Percentiles rank a stretch among this genome's conserved stretches.
phyloP scores from a whole-genome alignment of 176 grass and related monocot genomes.

The Luzula sylvatica region DNA sequence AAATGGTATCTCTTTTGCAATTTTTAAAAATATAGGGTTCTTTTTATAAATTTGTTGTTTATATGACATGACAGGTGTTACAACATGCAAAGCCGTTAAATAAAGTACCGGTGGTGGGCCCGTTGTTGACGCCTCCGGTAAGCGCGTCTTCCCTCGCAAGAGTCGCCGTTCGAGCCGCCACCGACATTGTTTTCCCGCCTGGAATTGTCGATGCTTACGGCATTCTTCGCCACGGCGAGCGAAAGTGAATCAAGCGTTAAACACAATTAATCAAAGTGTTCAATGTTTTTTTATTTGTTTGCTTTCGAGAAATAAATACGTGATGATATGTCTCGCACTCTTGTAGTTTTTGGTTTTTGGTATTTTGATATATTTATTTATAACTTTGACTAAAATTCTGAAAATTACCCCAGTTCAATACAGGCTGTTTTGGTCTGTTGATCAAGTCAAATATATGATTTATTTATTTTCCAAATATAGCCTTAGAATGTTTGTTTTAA shows the following conservation, averaged over 20 bases:
- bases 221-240: conserved; percentile 57
- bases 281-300: too few relatives aligned
- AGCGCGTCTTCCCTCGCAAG: conserved; percentile 51
- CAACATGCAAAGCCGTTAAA: conserved; percentile 51
- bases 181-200: conserved; percentile 75
- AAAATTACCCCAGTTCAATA: too few relatives aligned
- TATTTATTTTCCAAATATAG: too few relatives aligned
- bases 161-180: conserved; percentile 72
- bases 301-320: too few relatives aligned
- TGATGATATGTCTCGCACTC: too few relatives aligned
- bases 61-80: conserved; percentile 45
- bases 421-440: too few relatives aligned
- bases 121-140: conserved; percentile 67
- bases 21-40: neutral
- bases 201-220: conserved; percentile 74
- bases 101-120: conserved; percentile 60
- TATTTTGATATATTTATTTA: too few relatives aligned
- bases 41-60: conserved; percentile 1
- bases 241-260: conserved; percentile 25
- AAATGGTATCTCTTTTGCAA: conserved; percentile 44
- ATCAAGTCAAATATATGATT: too few relatives aligned
- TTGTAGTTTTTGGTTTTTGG: too few relatives aligned
- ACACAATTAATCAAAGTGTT: neutral
- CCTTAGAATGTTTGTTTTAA: too few relatives aligned
- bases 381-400: too few relatives aligned